Evolutionary conservation across 106 monocot species (phyloP).

Genomic region (Dendrobium officinale): DNA sequence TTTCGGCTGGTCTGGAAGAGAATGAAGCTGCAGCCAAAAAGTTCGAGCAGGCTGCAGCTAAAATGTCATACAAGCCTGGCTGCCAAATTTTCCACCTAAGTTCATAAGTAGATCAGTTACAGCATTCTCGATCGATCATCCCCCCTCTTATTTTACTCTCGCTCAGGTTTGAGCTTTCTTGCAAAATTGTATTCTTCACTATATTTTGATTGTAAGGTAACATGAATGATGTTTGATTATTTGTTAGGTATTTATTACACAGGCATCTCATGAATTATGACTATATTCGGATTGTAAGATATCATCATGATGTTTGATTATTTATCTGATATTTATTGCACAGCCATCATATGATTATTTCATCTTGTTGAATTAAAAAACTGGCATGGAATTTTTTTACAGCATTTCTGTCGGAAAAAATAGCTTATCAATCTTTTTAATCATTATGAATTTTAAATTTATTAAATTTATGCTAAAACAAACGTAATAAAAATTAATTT

Average conservation of each 20-base stretch:
- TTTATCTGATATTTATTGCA: not conserved
- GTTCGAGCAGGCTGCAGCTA: constrained; percentile 47
- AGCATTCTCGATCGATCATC: no score
- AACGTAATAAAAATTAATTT: no score
- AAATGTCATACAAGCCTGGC: constrained; percentile 45
- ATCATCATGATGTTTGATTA: not conserved
- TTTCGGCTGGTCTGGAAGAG: constrained; percentile 62
- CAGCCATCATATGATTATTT: not conserved
- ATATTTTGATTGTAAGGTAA: not conserved
- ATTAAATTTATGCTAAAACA: no score
- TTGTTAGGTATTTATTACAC: no score
- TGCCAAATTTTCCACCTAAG: constrained; percentile 72
- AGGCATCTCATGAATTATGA: no score
- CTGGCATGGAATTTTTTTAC: no score
- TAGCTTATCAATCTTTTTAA: no score
- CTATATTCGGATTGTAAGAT: no score
- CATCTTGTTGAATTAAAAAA: no score
- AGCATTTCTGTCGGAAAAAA: no score
- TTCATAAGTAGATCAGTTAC: constrained; percentile 10
- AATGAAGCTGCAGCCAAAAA: constrained; percentile 61
- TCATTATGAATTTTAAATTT: no score
- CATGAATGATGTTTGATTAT: not conserved
- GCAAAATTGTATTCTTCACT: not conserved
- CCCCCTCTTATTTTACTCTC: not conserved
- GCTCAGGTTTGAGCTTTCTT: not conserved